phyloP scores from a whole-genome alignment of 495 filamentous ascomycete genomes.

The Glonium stellatum region DNA sequence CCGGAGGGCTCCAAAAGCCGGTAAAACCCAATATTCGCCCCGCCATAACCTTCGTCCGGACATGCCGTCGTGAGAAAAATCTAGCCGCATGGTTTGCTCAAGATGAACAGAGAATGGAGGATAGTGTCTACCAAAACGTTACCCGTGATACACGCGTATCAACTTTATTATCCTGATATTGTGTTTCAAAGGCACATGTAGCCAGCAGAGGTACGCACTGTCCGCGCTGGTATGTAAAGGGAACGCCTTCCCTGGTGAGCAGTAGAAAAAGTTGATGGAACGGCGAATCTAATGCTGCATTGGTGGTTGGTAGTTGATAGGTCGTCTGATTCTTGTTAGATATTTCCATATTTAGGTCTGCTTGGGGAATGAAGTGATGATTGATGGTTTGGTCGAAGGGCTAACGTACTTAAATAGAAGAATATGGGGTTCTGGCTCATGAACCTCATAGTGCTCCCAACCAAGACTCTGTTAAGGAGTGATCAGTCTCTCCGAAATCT shows the following conservation, averaged over 20 bases:
- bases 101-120: neutral
- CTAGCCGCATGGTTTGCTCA: neutral
- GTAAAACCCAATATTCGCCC: neutral
- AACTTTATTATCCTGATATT: neutral
- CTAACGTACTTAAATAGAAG: slow-evolving; percentile 84
- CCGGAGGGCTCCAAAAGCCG: neutral
- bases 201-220: too few species aligned
- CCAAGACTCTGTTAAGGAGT: slow-evolving; percentile 66
- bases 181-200: neutral
- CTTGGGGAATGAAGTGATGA: neutral
- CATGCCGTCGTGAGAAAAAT: neutral
- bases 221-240: neutral
- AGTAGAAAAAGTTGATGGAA: neutral
- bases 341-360: slow-evolving; percentile 12
- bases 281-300: slow-evolving; percentile 24
- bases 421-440: slow-evolving; percentile 97
- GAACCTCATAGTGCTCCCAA: slow-evolving; percentile 99
- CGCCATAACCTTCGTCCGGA: neutral
- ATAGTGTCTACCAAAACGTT: neutral
- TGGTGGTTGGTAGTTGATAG: slow-evolving; percentile 80
- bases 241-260: neutral
- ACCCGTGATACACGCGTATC: neutral
- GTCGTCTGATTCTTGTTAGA: slow-evolving; percentile 51
- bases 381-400: neutral
- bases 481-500: neutral